Evolutionary conservation across 345 rosid species (phyloP).

Genomic region (Hibiscus tridactylites): DNA sequence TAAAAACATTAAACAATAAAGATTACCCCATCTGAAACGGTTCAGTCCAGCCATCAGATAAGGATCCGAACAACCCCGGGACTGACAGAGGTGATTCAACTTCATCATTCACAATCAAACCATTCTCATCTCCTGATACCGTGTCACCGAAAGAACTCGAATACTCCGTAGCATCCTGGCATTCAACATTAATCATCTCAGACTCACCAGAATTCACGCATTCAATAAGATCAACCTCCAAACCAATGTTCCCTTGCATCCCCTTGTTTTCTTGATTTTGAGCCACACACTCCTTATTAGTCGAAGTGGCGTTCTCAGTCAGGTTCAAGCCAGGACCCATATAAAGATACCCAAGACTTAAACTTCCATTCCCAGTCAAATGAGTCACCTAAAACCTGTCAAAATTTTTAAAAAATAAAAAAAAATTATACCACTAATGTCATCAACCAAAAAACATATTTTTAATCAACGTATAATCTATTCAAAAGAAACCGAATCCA

Average conservation of each 20-base stretch:
- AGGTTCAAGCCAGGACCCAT: conserved; percentile 3
- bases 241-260: not conserved
- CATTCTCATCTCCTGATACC: not conserved
- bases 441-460: not conserved
- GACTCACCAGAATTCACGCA: not conserved
- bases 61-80: not conserved
- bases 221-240: not conserved
- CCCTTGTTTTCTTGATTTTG: not conserved
- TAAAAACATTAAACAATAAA: not conserved
- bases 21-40: conserved; percentile 2
- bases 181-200: not conserved
- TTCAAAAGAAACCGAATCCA: not conserved
- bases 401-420: not conserved
- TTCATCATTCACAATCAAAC: not conserved
- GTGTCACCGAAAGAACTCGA: conserved; percentile 9
- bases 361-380: not conserved
- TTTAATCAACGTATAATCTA: not conserved
- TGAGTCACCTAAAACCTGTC: not conserved
- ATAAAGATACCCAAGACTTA: not conserved
- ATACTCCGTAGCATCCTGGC: not conserved
- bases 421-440: not conserved
- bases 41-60: not conserved
- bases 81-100: not conserved
- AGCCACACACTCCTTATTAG: not conserved
- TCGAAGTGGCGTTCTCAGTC: not conserved